These are phyloP conservation scores for Cicer yamashitae DNA, from an alignment of 306 rosid species.

Conservation along the genomic window DNA sequence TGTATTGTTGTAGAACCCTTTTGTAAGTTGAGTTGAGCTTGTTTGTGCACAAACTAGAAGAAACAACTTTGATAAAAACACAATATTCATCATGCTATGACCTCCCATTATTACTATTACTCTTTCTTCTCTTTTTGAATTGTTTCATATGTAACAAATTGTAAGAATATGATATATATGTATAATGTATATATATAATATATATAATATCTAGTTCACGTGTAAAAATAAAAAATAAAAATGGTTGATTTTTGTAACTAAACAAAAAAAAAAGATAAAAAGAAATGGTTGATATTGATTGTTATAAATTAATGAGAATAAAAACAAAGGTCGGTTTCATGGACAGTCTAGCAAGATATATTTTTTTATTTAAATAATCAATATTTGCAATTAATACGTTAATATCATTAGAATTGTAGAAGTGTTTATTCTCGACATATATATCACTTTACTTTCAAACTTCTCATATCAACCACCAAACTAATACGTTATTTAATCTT, in stretches of 20 bases:
- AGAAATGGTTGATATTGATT: no score
- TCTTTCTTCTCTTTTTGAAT: neutral
- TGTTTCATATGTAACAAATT: neutral
- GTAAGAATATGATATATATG: neutral
- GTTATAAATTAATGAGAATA: constrained; percentile 4
- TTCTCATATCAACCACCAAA: no score
- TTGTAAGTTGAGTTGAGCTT: constrained; percentile 54
- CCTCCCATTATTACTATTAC: constrained; percentile 20
- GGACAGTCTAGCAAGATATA: no score
- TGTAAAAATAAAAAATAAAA: neutral
- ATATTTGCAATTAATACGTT: no score
- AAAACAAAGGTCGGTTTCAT: constrained; percentile 26
- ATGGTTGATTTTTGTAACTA: neutral
- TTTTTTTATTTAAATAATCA: no score
- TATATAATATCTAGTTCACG: neutral
- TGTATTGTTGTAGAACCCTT: constrained; percentile 56
- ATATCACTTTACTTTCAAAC: no score
- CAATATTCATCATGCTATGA: neutral
- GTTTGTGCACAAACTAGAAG: constrained; percentile 11
- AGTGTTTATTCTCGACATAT: no score
- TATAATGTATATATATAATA: neutral
- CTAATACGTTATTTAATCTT: no score
- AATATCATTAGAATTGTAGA: no score
- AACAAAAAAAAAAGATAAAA: no score
- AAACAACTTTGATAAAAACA: constrained; percentile 19